A percentile compares a stretch with the other conserved stretches of the same genome.
Conservation (phyloP, 805 yeast genomes). For the Crinitomyces ghanaensis region DNA sequence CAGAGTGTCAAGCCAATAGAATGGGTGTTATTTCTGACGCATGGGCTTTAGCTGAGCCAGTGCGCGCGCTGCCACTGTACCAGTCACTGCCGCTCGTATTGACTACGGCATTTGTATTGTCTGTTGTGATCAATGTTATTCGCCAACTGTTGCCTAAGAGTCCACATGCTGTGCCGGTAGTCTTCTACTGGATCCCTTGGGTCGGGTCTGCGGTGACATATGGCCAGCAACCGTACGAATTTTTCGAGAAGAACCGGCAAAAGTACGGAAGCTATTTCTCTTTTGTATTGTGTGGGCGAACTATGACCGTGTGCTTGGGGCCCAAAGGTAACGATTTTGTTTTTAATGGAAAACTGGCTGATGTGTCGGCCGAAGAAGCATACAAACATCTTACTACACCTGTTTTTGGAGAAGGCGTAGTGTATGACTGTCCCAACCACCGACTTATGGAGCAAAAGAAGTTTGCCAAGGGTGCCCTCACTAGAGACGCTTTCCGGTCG, state of each 20-base stretch:
- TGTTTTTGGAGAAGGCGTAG: constrained; percentile 94
- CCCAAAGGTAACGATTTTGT: constrained; percentile 97
- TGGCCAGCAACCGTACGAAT: constrained; percentile 90
- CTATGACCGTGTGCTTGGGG: constrained; percentile 92
- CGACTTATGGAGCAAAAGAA: constrained; percentile 97
- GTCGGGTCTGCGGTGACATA: constrained; percentile 80
- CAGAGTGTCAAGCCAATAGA: no score
- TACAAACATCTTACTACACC: constrained; percentile 98
- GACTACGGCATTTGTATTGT: constrained; percentile 10
- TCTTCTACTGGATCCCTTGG: constrained; percentile 91
- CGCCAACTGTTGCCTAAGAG: constrained; percentile 25
- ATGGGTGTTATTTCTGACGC: constrained; percentile 11
- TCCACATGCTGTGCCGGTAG: constrained; percentile 76
- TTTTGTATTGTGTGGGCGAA: constrained; percentile 77
- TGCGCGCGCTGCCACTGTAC: constrained; percentile 14
- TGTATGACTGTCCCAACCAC: constrained; percentile 90
- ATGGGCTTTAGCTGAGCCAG: constrained; percentile 5
- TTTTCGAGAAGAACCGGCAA: constrained; percentile 64
- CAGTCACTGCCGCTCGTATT: constrained; percentile 17
- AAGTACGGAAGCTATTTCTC: constrained; percentile 92
- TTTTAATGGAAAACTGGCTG: constrained; percentile 76
- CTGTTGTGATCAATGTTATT: constrained; percentile 22
- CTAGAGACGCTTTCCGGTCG: constrained; percentile 67
- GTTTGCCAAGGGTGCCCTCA: constrained; percentile 82
- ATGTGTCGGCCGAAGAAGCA: constrained; percentile 94